Conservation (phyloP, 371 early-diverging fungal genomes). For the Mortierella polycephala region DNA sequence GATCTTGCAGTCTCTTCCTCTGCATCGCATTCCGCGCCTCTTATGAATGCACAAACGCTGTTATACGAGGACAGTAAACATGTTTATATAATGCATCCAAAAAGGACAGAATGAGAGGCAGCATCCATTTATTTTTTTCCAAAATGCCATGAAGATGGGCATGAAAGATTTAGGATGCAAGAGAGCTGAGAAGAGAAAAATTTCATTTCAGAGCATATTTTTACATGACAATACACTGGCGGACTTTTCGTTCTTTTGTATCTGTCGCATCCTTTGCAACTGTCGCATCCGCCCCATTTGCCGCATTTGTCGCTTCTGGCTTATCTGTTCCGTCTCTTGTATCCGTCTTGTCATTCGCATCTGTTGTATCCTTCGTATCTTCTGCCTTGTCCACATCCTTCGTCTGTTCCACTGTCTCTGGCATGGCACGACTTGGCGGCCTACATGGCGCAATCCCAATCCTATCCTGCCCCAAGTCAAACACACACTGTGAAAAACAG, state of each 20-base stretch:
- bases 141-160: too few species aligned
- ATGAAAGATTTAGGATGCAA: not conserved
- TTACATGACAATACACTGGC: constrained; percentile 20
- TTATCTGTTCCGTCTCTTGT: not conserved
- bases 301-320: too few species aligned
- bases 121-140: too few species aligned
- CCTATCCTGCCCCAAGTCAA: constrained; percentile 36
- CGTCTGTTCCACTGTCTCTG: constrained; percentile 20
- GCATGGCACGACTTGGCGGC: constrained; percentile 19
- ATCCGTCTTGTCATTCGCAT: not conserved
- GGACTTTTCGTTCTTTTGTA: constrained; percentile 9
- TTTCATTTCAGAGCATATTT: not conserved
- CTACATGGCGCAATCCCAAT: constrained; percentile 48
- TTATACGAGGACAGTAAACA: too few species aligned
- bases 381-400: constrained; percentile 15
- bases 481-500: constrained; percentile 27
- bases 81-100: too few species aligned
- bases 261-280: not conserved
- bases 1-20: constrained; percentile 16
- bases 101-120: too few species aligned
- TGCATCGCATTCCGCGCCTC: too few species aligned
- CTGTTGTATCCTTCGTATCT: too few species aligned
- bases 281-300: too few species aligned
- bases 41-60: too few species aligned
- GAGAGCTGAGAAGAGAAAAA: not conserved